phyloP scores from a whole-genome alignment of 2,329 filamentous ascomycete species.

The Ophiostoma triangulosporum region DNA sequence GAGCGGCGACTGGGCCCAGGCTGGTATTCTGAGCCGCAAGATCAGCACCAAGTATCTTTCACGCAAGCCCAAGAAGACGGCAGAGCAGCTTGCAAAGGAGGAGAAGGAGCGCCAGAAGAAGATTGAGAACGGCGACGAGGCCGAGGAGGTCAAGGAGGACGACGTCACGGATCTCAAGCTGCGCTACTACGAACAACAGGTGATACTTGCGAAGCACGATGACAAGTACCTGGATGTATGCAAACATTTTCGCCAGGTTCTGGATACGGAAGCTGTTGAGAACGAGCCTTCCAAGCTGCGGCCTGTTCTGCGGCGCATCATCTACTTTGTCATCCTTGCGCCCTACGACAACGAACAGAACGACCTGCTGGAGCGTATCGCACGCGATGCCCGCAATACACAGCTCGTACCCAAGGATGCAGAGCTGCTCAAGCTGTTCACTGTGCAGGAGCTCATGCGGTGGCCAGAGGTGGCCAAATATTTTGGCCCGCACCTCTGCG shows the following conservation, averaged over 20 bases:
- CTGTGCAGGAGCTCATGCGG: slow-evolving; percentile 90
- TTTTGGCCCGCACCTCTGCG: slow-evolving; percentile 77
- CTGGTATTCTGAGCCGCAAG: slow-evolving; percentile 85
- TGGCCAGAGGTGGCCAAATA: slow-evolving; percentile 88
- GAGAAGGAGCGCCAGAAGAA: slow-evolving; percentile 79
- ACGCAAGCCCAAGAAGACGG: slow-evolving; percentile 66
- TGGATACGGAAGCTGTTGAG: slow-evolving; percentile 92
- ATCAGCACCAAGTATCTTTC: slow-evolving; percentile 89
- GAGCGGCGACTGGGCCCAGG: slow-evolving; percentile 91
- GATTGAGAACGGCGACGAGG: slow-evolving; percentile 65
- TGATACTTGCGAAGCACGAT: slow-evolving; percentile 88
- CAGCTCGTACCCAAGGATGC: slow-evolving; percentile 61
- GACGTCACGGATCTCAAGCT: slow-evolving; percentile 96
- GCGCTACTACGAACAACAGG: slow-evolving; percentile 93
- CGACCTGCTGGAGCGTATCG: slow-evolving; percentile 86
- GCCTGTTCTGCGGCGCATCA: slow-evolving; percentile 81
- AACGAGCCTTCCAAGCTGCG: slow-evolving; percentile 75
- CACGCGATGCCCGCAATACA: slow-evolving; percentile 68
- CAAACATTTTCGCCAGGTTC: slow-evolving; percentile 94
- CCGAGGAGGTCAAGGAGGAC: slow-evolving; percentile 62
- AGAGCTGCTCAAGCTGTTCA: slow-evolving; percentile 85
- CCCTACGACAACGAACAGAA: slow-evolving; percentile 98
- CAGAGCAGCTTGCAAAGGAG: slow-evolving; percentile 82
- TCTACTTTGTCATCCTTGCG: slow-evolving; percentile 93
- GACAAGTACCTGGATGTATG: slow-evolving; percentile 94